Conservation (phyloP, 1,139 yeast genomes). For the Candida smagusa region DNA sequence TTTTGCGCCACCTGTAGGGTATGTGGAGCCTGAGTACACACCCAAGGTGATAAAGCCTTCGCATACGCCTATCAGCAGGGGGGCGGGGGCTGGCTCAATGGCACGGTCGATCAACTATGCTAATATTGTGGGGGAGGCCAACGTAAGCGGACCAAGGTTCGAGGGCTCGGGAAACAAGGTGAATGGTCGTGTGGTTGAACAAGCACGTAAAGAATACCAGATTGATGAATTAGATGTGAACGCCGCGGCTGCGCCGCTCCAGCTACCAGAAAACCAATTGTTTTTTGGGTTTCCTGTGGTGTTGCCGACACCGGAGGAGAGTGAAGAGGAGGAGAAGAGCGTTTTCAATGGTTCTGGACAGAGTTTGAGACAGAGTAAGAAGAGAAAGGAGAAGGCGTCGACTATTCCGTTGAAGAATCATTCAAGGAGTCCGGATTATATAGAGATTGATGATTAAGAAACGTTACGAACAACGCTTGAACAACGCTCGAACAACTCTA, state of each 20-base stretch:
- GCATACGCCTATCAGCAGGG: conserved; percentile 29
- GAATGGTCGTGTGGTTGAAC: conserved; percentile 55
- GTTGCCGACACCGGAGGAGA: conserved; percentile 56
- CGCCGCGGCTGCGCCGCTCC: conserved; percentile 69
- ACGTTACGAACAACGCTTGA: no score
- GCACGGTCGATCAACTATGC: conserved; percentile 73
- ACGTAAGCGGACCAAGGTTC: conserved; percentile 29
- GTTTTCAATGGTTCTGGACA: conserved; percentile 64
- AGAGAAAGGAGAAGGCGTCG: conserved; percentile 59
- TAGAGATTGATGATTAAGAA: conserved; percentile 71
- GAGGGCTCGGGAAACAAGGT: conserved; percentile 69
- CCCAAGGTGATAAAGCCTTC: conserved; percentile 27
- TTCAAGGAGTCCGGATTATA: conserved; percentile 68
- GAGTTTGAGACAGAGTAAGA: conserved; percentile 68
- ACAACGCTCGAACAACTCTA: no score
- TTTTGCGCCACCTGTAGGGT: conserved; percentile 98
- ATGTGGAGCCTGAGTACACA: conserved; percentile 79
- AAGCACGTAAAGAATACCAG: conserved; percentile 15
- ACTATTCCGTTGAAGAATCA: conserved; percentile 48
- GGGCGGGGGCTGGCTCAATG: conserved; percentile 70
- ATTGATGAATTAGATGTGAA: conserved; percentile 44
- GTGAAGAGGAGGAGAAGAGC: conserved; percentile 23
- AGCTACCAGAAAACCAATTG: conserved; percentile 77
- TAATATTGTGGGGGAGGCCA: conserved; percentile 47
- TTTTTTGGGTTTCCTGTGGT: conserved; percentile 91